These are phyloP conservation scores for Aspergillus puulaauensis DNA, from an alignment of 2,329 filamentous ascomycete genomes.

Conservation along the genomic window DNA sequence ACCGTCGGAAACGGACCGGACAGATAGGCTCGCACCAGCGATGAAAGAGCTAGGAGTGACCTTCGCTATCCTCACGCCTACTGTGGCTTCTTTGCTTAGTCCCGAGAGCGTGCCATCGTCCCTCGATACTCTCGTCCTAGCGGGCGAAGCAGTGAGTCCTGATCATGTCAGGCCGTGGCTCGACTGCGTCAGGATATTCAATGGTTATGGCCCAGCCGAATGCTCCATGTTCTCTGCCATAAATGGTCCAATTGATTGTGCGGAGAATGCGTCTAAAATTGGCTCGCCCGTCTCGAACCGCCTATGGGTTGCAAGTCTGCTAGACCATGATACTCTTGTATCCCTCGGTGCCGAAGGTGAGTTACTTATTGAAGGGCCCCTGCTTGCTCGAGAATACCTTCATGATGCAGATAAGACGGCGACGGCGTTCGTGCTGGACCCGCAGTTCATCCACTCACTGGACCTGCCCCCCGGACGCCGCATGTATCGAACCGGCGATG, in stretches of 20 bases:
- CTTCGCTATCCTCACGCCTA: neutral
- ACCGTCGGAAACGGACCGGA: neutral
- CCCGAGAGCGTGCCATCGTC: neutral
- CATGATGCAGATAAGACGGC: constrained; percentile 39
- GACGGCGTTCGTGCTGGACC: neutral
- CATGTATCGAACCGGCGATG: neutral
- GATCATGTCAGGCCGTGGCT: neutral
- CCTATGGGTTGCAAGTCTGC: neutral
- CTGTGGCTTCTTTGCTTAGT: neutral
- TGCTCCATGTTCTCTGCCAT: neutral
- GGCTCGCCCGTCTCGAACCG: neutral
- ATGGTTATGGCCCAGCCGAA: constrained; percentile 2
- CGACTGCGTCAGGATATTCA: neutral
- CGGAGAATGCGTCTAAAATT: neutral
- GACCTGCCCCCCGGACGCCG: neutral
- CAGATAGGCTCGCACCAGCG: neutral
- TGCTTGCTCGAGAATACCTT: constrained; percentile 59
- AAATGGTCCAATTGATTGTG: too few relatives aligned
- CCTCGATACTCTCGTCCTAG: neutral
- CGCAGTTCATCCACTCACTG: neutral
- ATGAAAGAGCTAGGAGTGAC: neutral
- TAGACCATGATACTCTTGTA: constrained; percentile 44
- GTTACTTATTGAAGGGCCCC: constrained; percentile 36
- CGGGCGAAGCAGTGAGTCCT: constrained; percentile 7
- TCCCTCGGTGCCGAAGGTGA: constrained; percentile 52